Base-by-base conservation (phyloP, 2,329 filamentous ascomycete genomes). In the Monilinia laxa region DNA sequence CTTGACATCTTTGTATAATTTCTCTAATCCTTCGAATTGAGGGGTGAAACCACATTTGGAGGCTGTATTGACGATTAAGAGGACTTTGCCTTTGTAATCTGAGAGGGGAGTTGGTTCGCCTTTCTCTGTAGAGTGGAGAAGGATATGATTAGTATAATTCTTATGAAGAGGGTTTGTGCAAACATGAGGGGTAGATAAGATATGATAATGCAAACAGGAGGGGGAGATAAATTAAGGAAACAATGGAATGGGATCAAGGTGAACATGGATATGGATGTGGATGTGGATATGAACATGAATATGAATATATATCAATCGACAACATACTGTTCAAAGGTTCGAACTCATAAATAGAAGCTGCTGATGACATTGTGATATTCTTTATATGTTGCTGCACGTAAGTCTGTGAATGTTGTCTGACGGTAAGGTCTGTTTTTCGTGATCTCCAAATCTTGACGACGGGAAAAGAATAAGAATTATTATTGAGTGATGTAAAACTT, bases 11-110 rank as follows among this genome's bases (percentile, higher is more conserved):
- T 96, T 91, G 87, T 96, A 97, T 71, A 99, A 86, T 76, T 86
- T 89, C 82, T 99, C 93, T 62, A 99, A 90, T 42, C 91, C 92
- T 70, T 86, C 88, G 80, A 95, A 97, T 81, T 99, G 95, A 16
- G 93, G 93, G 3, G 95, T 98, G 87, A 98, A 98, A 79, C 95
- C 94, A 84, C 95, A 99, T 83, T 98, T 97, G 79, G 92, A 96
- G 73, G 95, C 95, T 1, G 94, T 97, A 87, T 99, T 99, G 81
- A 99, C 93, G 75, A 97, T 84, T 69, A 99, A 89, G 74, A 98
- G 87, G 73, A 98, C 94, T 81, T 98, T 98, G 85, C 90, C 91
- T 79, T 91, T 87, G 81, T 92, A 91, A 69, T 88, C 80, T 72
- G 81, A 76, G 71, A 98, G 84, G 68, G 87, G 82, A 77, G 89